Evolutionary conservation across 2,329 filamentous ascomycete genomes (phyloP).

Genomic region (Hypoxylon rubiginosum): DNA sequence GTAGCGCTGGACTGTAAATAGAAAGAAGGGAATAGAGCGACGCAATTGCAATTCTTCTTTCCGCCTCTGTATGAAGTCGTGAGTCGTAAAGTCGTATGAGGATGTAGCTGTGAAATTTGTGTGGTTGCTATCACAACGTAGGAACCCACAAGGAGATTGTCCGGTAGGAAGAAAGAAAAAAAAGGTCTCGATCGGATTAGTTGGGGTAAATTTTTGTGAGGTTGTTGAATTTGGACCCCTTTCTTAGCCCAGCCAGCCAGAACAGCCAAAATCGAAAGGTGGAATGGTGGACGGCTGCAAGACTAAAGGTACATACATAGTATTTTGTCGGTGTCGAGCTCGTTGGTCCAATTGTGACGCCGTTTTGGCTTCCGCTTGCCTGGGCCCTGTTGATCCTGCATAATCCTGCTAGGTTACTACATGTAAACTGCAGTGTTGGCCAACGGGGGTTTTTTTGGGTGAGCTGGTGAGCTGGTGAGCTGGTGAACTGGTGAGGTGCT

Average conservation of each 20-base stretch:
- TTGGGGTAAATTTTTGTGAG: conserved; percentile 52
- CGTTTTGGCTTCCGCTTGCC: conserved; percentile 30
- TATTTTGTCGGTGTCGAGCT: conserved; percentile 35
- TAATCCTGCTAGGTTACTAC: conserved; percentile 27
- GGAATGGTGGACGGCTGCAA: background rate
- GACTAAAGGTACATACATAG: no score
- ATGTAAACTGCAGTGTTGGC: conserved; percentile 25
- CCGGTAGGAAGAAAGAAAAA: conserved; percentile 29
- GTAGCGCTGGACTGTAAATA: conserved; percentile 18
- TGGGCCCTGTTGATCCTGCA: conserved; percentile 39
- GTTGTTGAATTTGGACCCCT: conserved; percentile 49
- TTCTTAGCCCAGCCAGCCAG: conserved; percentile 21
- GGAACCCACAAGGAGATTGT: conserved; percentile 33
- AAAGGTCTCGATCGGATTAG: conserved; percentile 46
- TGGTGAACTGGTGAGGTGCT: conserved; percentile 6
- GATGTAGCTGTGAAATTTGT: conserved; percentile 4
- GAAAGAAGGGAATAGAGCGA: conserved; percentile 10
- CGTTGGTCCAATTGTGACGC: conserved; percentile 39
- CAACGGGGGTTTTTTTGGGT: conserved; percentile 13
- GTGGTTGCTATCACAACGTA: conserved; percentile 37
- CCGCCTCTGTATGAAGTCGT: conserved; percentile 12
- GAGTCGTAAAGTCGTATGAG: background rate
- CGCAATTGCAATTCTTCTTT: conserved; percentile 13
- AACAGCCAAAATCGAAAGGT: no score
- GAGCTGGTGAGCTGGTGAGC: no score